phyloP scores from a whole-genome alignment of 164 flowering plant genomes.

The Vitis cinerea region DNA sequence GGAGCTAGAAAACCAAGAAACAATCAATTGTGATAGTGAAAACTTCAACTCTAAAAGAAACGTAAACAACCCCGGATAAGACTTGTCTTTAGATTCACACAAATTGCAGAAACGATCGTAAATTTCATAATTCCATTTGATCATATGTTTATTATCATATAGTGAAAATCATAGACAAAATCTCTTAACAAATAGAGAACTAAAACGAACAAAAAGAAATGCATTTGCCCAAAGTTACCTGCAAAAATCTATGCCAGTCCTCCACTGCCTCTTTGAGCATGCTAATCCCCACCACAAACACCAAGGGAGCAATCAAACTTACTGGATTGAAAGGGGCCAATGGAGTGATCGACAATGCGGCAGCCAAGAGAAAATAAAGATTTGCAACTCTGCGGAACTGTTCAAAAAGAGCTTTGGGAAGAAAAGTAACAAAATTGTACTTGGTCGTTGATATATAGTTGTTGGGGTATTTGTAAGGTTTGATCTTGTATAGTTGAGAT shows the following conservation, averaged over 20 bases:
- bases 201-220: no score
- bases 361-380: slow-evolving; percentile 61
- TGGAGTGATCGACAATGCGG: slow-evolving; percentile 35
- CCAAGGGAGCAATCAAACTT: slow-evolving; percentile 60
- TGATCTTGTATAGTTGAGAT: slow-evolving; percentile 33
- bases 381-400: slow-evolving; percentile 77
- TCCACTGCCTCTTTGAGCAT: slow-evolving; percentile 66
- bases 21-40: no score
- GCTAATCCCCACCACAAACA: slow-evolving; percentile 64
- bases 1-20: no score
- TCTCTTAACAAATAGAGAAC: neutral
- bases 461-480: slow-evolving; percentile 36
- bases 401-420: slow-evolving; percentile 66
- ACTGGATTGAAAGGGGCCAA: slow-evolving; percentile 38
- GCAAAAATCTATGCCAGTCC: slow-evolving; percentile 63
- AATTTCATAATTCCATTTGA: no score
- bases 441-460: slow-evolving; percentile 58
- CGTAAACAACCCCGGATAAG: no score
- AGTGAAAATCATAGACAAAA: neutral
- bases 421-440: slow-evolving; percentile 50
- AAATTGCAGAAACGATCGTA: no score
- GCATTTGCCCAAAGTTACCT: slow-evolving; percentile 30
- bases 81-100: no score
- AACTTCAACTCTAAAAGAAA: no score
- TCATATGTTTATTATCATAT: no score